These are phyloP conservation scores for Lentinula raphanica DNA, from an alignment of 768 basidiomycete genomes.

Conservation along the genomic window DNA sequence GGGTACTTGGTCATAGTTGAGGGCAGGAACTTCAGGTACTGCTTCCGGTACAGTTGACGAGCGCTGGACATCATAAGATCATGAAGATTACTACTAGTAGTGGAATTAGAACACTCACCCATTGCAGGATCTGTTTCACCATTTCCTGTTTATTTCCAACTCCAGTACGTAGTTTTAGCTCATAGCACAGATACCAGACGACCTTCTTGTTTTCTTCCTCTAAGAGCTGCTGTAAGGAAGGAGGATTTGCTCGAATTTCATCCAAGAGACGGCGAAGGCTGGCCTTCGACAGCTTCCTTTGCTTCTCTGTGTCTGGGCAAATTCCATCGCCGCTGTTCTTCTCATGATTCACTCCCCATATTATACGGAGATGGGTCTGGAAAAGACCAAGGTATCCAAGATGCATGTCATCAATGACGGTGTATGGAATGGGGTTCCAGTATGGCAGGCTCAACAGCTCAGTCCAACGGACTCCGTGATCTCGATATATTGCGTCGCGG, in stretches of 20 bases:
- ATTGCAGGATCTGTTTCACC: not conserved
- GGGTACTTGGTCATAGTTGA: not conserved
- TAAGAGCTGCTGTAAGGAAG: not conserved
- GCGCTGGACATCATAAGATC: no score
- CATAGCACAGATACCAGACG: not conserved
- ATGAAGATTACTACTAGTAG: no score
- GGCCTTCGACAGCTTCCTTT: not conserved
- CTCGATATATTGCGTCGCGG: constrained; percentile 10
- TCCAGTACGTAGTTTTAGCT: not conserved
- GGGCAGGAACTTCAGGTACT: not conserved
- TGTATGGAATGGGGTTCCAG: constrained; percentile 24
- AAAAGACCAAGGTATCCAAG: constrained; percentile 27
- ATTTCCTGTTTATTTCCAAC: not conserved
- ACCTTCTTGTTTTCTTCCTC: not conserved
- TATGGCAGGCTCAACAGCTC: constrained; percentile 27
- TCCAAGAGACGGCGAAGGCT: not conserved
- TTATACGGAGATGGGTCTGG: constrained; percentile 19
- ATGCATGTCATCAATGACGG: no score
- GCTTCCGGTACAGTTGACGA: not conserved
- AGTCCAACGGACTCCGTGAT: constrained; percentile 23
- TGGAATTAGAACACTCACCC: no score
- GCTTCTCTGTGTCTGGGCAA: not conserved
- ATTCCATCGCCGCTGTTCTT: constrained; percentile 3
- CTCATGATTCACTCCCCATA: constrained; percentile 14
- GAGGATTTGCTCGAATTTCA: not conserved